These are phyloP conservation scores for Apiospora aurea DNA, from an alignment of 2,329 filamentous ascomycete genomes.

Conservation along the genomic window DNA sequence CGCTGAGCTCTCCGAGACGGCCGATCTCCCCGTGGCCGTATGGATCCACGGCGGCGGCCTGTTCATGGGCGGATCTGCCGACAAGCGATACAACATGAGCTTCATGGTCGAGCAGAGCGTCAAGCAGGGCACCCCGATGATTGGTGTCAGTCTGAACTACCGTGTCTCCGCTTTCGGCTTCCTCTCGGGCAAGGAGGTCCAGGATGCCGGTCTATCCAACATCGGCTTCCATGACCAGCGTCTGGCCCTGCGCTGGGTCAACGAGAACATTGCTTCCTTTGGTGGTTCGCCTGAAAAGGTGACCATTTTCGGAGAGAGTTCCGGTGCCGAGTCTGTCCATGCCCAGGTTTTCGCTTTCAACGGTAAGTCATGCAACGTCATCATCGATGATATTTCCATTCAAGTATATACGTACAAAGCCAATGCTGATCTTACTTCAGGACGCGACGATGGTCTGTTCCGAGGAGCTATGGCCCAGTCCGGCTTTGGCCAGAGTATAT, in stretches of 20 bases:
- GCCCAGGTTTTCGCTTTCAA: conserved; percentile 53
- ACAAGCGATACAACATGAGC: conserved; percentile 65
- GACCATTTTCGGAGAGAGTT: conserved; percentile 55
- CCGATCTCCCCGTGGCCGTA: conserved; percentile 56
- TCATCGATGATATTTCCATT: neutral
- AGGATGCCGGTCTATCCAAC: conserved; percentile 52
- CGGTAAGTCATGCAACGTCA: conserved; percentile 23
- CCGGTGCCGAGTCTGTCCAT: conserved; percentile 52
- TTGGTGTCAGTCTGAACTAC: conserved; percentile 57
- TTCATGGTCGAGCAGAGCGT: conserved; percentile 60
- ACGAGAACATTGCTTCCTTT: conserved; percentile 42
- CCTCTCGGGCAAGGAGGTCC: conserved; percentile 48
- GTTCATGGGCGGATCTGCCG: conserved; percentile 39
- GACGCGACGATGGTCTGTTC: conserved; percentile 37
- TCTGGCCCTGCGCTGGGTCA: conserved; percentile 52
- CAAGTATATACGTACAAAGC: neutral
- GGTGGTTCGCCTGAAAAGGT: conserved; percentile 49
- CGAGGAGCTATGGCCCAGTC: conserved; percentile 46
- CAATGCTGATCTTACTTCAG: conserved; percentile 30
- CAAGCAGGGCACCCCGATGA: conserved; percentile 52
- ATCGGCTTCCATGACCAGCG: conserved; percentile 55
- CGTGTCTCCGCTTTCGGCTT: conserved; percentile 56
- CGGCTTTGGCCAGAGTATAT: conserved; percentile 47
- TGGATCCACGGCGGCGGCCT: conserved; percentile 61
- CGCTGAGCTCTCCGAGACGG: conserved; percentile 30